A percentile compares a stretch with the other conserved stretches of the same genome.
Evolutionary conservation across 345 rosid genomes (phyloP).

Genomic region (Camelina neglecta): DNA sequence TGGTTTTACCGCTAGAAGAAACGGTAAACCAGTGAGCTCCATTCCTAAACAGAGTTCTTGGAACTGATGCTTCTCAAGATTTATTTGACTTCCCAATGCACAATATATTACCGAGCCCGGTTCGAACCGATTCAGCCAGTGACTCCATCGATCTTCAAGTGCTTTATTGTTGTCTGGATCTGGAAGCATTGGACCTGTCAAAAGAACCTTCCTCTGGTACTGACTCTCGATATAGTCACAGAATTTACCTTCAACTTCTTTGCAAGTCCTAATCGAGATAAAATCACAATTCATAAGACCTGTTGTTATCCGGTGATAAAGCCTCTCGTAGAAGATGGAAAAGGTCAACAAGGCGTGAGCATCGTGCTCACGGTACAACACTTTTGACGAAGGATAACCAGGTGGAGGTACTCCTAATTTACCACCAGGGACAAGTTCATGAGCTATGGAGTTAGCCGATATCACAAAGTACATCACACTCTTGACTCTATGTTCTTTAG

Average conservation of each 20-base stretch:
- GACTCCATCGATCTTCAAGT: constrained; percentile 43
- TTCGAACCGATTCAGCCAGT: constrained; percentile 27
- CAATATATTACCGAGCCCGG: constrained; percentile 43
- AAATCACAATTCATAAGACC: constrained; percentile 44
- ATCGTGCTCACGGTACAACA: constrained; percentile 15
- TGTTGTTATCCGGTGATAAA: constrained; percentile 16
- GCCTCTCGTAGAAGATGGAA: constrained; percentile 26
- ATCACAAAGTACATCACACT: constrained; percentile 19
- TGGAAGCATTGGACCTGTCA: constrained; percentile 53
- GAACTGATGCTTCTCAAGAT: constrained; percentile 46
- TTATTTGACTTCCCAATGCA: constrained; percentile 52
- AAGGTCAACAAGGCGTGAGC: constrained; percentile 22
- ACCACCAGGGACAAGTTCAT: constrained; percentile 31
- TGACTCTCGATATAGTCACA: constrained; percentile 43
- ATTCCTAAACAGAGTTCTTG: constrained; percentile 55
- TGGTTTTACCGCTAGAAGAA: constrained; percentile 47
- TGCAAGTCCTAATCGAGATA: constrained; percentile 46
- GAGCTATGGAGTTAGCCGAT: constrained; percentile 27
- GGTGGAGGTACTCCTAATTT: constrained; percentile 33
- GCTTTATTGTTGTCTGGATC: constrained; percentile 17
- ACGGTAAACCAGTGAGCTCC: constrained; percentile 47
- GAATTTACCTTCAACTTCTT: constrained; percentile 49
- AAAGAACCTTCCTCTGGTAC: constrained; percentile 33
- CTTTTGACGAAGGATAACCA: constrained; percentile 44
- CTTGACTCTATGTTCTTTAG: constrained; percentile 15